A percentile compares a stretch with the other conserved stretches of the same genome.
phyloP scores from a whole-genome alignment of 192 early-diverging fungal genomes.

The Backusella circina region DNA sequence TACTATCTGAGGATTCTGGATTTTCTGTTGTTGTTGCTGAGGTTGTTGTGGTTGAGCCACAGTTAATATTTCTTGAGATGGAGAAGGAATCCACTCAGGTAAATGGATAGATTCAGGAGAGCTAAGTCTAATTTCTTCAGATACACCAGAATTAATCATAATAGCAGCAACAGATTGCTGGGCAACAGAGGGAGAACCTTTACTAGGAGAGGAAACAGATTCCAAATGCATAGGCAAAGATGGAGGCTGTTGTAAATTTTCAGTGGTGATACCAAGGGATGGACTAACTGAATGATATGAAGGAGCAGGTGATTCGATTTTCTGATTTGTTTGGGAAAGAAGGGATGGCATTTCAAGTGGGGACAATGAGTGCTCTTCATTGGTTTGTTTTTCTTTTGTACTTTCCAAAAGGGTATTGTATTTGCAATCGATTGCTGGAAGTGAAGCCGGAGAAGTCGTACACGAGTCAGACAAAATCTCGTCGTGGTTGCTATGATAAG shows the following conservation, averaged over 20 bases:
- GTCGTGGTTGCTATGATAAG: background rate
- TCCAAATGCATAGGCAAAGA: background rate
- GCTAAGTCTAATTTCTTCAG: background rate
- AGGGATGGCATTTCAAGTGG: background rate
- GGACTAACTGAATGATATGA: background rate
- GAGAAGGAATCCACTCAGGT: background rate
- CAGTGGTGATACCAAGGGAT: background rate
- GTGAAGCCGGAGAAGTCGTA: background rate
- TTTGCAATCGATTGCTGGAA: background rate
- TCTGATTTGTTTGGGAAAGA: background rate
- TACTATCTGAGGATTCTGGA: background rate
- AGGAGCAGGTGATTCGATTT: background rate
- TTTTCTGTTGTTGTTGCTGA: background rate
- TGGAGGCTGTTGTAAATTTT: background rate
- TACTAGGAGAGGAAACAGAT: background rate
- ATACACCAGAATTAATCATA: background rate
- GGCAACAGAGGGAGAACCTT: background rate
- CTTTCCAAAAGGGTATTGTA: background rate
- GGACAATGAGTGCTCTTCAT: background rate
- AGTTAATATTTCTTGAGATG: background rate
- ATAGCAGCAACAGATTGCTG: slow-evolving; percentile 7
- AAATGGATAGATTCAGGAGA: background rate
- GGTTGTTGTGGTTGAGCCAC: background rate
- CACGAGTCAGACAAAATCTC: background rate
- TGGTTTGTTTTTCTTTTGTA: background rate